Conservation (phyloP, 139 green algal genomes). For the Diplosphaera chodatii region DNA sequence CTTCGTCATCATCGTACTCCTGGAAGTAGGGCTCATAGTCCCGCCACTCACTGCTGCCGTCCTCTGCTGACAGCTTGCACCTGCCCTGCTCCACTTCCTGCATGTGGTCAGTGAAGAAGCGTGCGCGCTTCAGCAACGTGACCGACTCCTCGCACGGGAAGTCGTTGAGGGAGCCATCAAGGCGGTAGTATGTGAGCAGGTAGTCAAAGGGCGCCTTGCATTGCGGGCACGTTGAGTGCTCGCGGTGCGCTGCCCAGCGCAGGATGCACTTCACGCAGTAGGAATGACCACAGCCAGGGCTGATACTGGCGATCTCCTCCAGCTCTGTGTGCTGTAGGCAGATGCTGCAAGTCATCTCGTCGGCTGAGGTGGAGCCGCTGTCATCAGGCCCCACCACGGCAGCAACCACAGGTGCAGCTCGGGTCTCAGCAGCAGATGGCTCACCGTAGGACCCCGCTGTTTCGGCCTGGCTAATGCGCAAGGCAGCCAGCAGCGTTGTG, state of each 20-base stretch:
- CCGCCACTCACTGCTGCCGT: not conserved
- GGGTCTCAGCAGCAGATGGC: too few species aligned
- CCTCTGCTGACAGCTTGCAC: not conserved
- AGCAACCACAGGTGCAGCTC: too few species aligned
- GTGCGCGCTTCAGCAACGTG: slow-evolving; percentile 65
- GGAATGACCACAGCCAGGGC: slow-evolving; percentile 71
- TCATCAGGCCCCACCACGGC: too few species aligned
- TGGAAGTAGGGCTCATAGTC: not conserved
- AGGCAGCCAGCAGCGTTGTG: too few species aligned
- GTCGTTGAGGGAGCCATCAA: slow-evolving; percentile 72
- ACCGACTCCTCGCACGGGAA: slow-evolving; percentile 71
- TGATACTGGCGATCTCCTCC: slow-evolving; percentile 56
- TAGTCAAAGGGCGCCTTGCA: slow-evolving; percentile 54
- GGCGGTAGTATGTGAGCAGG: slow-evolving; percentile 28
- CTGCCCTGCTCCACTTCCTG: slow-evolving; percentile 8
- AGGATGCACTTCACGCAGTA: slow-evolving; percentile 85
- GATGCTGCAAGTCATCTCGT: slow-evolving; percentile 72
- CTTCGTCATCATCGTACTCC: slow-evolving; percentile 36
- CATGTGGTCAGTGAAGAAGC: slow-evolving; percentile 67
- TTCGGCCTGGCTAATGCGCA: too few species aligned
- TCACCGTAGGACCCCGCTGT: too few species aligned
- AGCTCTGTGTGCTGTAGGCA: slow-evolving; percentile 60
- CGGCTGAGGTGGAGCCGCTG: not conserved
- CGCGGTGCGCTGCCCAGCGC: slow-evolving; percentile 63
- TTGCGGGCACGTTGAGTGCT: slow-evolving; percentile 66